Base-by-base conservation (phyloP, 352 stramenopile species). In the Hyaloperonospora brassicae region DNA sequence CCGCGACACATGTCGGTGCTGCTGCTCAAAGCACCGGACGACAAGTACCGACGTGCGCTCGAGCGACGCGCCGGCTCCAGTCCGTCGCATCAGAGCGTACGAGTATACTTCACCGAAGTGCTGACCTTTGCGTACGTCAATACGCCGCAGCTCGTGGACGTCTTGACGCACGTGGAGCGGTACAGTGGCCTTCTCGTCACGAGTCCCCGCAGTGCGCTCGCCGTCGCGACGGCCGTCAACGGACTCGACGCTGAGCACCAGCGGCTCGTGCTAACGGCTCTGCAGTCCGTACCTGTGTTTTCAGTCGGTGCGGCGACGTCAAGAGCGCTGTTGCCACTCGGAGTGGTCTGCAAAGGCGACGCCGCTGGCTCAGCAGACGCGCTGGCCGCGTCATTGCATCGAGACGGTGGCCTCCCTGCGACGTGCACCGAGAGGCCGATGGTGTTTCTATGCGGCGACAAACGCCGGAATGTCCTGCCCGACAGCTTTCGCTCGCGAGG, bases 361-460 rank as follows among this genome's bases (percentile, higher is more conserved):
- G 63, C 87, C 38, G 76, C 69, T 27, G 83, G 83, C 30, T 93
- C 83, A 12, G 83, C 79, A 0, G 78, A 89, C 14, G 50, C 69
- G 22, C 64, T 93, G 46, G 50, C 71, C 12, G 61, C 69, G 42
- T 76, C 74, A 31, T 57, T 88, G 48, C 60, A 76, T 14, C 47
- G 74, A 4, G 47, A 74, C 17, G 72, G 68, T 25, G 48, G 62
- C 8, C 56, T 89, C 1, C 70, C 79, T 9, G 45, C 11, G 0
- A 55, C 60, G 14, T 68, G 55, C 30, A 59, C 57, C 25, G 61
- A 61, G 7, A 85, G 82, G n/a, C 78, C 78, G 0, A 73, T 73
- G 57, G 42, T 89, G 46, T 93, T 93, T 61, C 40, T 89, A 2
- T 90, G 79, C 40, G 83, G 83, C 5, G 72, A 93, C 46, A 93